These are phyloP conservation scores for Phaffomyces thermotolerans DNA, from an alignment of 805 yeast species.

Conservation along the genomic window DNA sequence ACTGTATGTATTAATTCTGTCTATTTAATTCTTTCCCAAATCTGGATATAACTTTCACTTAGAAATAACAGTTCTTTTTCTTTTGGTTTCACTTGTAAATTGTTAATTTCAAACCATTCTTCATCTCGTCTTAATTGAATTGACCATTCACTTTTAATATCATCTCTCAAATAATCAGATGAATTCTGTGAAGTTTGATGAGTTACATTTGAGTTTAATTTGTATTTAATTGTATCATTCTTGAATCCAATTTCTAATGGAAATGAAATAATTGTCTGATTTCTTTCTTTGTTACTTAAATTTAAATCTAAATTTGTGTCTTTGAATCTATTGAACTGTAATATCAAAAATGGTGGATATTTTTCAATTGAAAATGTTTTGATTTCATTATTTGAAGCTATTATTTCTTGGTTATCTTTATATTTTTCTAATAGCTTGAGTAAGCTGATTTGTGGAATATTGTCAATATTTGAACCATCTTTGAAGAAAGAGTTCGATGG, in stretches of 20 bases:
- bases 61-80: constrained; percentile 56
- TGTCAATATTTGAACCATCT: constrained; percentile 36
- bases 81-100: constrained; percentile 37
- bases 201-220: constrained; percentile 42
- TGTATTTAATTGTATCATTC: constrained; percentile 27
- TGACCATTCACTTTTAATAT: constrained; percentile 36
- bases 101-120: constrained; percentile 55
- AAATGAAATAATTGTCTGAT: constrained; percentile 59
- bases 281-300: constrained; percentile 34
- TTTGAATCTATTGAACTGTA: constrained; percentile 51
- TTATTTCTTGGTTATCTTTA: constrained; percentile 27
- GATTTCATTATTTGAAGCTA: constrained; percentile 27
- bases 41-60: constrained; percentile 55
- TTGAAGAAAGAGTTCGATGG: constrained; percentile 53
- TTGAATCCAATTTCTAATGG: constrained; percentile 31
- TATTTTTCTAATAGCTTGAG: constrained; percentile 37
- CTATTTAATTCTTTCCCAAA: constrained; percentile 43
- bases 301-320: constrained; percentile 27
- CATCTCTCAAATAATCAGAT: constrained; percentile 19
- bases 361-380: constrained; percentile 32
- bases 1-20: background rate
- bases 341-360: constrained; percentile 46
- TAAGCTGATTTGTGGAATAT: constrained; percentile 47
- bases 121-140: constrained; percentile 39
- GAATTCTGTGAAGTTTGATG: constrained; percentile 20